These are phyloP conservation scores for Gloeopeniophorella convolvens DNA, from an alignment of 768 basidiomycete species.

Conservation along the genomic window DNA sequence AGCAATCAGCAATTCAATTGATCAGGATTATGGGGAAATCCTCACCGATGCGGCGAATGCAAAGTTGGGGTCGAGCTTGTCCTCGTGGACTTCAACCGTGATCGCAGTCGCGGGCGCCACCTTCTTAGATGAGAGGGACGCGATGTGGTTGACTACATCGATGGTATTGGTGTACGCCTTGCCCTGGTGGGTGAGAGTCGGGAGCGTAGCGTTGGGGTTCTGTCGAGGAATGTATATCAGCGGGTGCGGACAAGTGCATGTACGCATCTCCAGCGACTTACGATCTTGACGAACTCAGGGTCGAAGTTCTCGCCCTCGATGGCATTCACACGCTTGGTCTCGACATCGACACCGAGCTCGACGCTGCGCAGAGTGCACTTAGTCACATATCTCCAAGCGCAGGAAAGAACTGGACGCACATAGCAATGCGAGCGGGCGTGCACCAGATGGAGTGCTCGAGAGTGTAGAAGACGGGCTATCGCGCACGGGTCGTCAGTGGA, in stretches of 20 bases:
- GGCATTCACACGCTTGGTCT: constrained; percentile 35
- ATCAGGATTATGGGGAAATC: background rate
- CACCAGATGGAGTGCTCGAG: constrained; percentile 37
- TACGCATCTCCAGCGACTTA: constrained; percentile 18
- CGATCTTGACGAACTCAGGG: constrained; percentile 39
- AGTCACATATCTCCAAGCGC: background rate
- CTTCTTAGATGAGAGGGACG: constrained; percentile 33
- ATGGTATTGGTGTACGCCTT: constrained; percentile 32
- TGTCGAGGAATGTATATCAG: constrained; percentile 17
- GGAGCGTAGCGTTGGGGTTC: constrained; percentile 15
- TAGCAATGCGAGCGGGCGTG: constrained; percentile 35
- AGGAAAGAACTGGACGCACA: constrained; percentile 27
- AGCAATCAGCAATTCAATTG: background rate
- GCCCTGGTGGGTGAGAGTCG: constrained; percentile 2
- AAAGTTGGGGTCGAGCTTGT: constrained; percentile 47
- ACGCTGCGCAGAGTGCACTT: constrained; percentile 23
- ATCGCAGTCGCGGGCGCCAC: constrained; percentile 32
- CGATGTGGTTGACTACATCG: constrained; percentile 37
- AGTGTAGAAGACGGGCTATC: constrained; percentile 30
- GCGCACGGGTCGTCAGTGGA: background rate
- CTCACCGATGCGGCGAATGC: constrained; percentile 36
- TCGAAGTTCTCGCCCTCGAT: constrained; percentile 42
- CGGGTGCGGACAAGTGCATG: background rate
- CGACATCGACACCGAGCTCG: constrained; percentile 37
- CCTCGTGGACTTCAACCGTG: constrained; percentile 38